A percentile compares a stretch with the other conserved stretches of the same genome.
These are phyloP conservation scores for Solanum virginianum DNA, from an alignment of 257 asterid species.

Conservation along the genomic window DNA sequence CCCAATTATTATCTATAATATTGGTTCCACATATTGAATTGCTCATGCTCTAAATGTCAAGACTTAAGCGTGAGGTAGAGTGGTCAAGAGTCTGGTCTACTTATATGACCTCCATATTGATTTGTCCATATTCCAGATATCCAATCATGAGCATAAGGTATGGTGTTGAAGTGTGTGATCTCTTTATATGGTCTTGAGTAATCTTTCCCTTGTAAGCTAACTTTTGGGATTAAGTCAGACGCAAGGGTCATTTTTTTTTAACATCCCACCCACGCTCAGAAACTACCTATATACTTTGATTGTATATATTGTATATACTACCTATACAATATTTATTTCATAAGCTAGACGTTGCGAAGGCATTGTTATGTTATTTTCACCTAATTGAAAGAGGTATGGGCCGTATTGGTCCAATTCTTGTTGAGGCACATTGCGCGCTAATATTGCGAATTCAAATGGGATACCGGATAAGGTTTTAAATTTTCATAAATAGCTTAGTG, in stretches of 20 bases:
- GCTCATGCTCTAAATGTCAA: background rate
- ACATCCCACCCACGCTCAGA: background rate
- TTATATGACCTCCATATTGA: background rate
- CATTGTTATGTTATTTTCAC: background rate
- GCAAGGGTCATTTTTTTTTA: background rate
- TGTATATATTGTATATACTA: background rate
- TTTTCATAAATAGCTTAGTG: too few species aligned
- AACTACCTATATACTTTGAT: background rate
- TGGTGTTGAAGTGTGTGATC: background rate
- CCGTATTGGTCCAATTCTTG: background rate
- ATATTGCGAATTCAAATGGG: background rate
- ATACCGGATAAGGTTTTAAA: background rate
- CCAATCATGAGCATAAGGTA: background rate
- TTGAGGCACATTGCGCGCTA: background rate
- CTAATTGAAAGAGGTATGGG: background rate
- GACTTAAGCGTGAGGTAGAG: background rate
- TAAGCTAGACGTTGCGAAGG: too few species aligned
- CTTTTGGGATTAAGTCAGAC: background rate
- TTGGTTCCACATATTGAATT: background rate
- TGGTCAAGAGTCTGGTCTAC: background rate
- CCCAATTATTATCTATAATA: background rate
- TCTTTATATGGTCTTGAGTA: background rate
- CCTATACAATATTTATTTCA: background rate
- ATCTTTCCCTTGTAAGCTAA: background rate
- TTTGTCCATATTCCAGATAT: background rate